Conservation (phyloP, 345 rosid species). For the Gynandropsis gynandra region DNA sequence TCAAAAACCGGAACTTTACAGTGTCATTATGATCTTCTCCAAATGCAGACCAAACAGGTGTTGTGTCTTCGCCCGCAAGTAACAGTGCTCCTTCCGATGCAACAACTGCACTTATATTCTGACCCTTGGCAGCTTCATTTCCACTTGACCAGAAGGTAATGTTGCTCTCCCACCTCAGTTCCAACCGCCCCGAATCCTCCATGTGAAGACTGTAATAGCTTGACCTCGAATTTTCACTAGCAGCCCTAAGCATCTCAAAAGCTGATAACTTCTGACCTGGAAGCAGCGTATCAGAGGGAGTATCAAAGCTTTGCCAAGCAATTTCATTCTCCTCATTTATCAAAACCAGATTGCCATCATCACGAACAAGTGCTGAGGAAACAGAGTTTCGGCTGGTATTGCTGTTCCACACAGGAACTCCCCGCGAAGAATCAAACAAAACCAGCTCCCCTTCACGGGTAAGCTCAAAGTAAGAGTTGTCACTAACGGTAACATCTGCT, state of each 20-base stretch:
- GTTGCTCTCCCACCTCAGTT: slow-evolving; percentile 63
- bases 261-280: slow-evolving; percentile 56
- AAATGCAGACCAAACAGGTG: slow-evolving; percentile 49
- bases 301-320: slow-evolving; percentile 74
- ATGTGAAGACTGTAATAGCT: slow-evolving; percentile 66
- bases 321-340: slow-evolving; percentile 33
- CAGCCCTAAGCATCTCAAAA: slow-evolving; percentile 48
- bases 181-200: slow-evolving; percentile 45
- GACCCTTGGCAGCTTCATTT: slow-evolving; percentile 22
- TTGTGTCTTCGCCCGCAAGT: slow-evolving; percentile 30
- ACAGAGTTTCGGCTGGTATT: slow-evolving; percentile 46
- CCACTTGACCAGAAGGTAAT: slow-evolving; percentile 50
- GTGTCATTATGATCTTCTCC: slow-evolving; percentile 68
- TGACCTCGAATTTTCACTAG: slow-evolving; percentile 45
- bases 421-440: slow-evolving; percentile 44
- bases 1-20: slow-evolving; percentile 53
- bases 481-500: slow-evolving; percentile 44
- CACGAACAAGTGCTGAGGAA: slow-evolving; percentile 48
- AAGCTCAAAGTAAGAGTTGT: slow-evolving; percentile 61
- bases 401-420: slow-evolving; percentile 48
- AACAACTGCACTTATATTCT: slow-evolving; percentile 50
- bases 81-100: slow-evolving; percentile 53
- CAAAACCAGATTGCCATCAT: slow-evolving; percentile 68
- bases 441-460: slow-evolving; percentile 50
- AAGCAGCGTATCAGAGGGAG: slow-evolving; percentile 63